A percentile compares a stretch with the other conserved stretches of the same genome.
Evolutionary conservation across 169 alveolate genomes (phyloP).

Genomic region (Eimeria brunetti): DNA sequence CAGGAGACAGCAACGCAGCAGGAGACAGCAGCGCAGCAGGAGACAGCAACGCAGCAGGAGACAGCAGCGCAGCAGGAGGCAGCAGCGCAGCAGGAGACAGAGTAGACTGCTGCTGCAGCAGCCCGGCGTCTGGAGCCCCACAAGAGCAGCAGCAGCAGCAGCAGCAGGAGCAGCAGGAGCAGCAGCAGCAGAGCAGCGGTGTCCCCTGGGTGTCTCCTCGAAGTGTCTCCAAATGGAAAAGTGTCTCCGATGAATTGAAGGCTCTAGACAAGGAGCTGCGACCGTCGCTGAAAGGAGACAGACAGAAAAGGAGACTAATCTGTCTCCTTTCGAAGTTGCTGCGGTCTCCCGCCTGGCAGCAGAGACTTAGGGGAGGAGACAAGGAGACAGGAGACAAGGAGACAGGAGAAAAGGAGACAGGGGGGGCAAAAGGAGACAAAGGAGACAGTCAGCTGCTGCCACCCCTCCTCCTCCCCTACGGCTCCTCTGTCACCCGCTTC

Average conservation of each 20-base stretch:
- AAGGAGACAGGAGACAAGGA: not conserved
- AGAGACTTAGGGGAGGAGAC: not conserved
- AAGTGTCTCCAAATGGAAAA: not conserved
- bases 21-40: not conserved
- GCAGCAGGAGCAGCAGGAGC: too few relatives aligned
- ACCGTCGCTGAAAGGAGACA: conserved; percentile 19
- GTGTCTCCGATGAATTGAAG: not conserved
- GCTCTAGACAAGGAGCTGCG: conserved; percentile 31
- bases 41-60: not conserved
- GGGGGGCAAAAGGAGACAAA: not conserved
- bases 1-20: not conserved
- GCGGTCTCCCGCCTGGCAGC: not conserved
- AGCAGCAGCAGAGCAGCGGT: too few relatives aligned
- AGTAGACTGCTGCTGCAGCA: too few relatives aligned
- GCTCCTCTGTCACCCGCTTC: conserved; percentile 20
- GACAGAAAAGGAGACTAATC: not conserved
- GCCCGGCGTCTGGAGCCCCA: not conserved
- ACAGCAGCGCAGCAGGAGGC: not conserved
- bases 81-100: not conserved
- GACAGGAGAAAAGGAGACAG: not conserved
- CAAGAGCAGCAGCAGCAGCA: not conserved
- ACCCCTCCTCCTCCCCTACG: conserved; percentile 7
- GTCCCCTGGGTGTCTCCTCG: too few relatives aligned
- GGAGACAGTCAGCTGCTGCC: not conserved
- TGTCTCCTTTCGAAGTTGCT: not conserved